A percentile compares a stretch with the other conserved stretches of the same genome.
Evolutionary conservation across 176 grass and related monocot species (phyloP).

Genomic region (Carex scoparia): DNA sequence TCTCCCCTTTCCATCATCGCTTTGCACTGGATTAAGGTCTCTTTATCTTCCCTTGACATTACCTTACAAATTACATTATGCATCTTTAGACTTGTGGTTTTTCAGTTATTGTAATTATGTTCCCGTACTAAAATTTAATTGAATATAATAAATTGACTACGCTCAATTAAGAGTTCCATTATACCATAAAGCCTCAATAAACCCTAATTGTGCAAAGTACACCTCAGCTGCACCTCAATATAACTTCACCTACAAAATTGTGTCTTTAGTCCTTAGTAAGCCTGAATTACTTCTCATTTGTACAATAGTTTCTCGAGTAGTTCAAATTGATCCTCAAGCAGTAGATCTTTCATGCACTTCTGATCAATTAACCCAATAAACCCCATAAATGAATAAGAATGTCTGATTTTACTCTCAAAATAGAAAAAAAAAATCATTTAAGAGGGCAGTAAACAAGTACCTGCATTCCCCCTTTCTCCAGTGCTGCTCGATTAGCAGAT

Average conservation of each 20-base stretch:
- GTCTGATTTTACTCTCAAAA: too few species aligned
- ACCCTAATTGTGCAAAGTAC: slow-evolving; percentile 4
- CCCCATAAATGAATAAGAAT: neutral
- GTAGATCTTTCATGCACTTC: too few species aligned
- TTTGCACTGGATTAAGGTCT: slow-evolving; percentile 62
- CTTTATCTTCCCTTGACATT: slow-evolving; percentile 58
- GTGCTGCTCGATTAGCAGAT: slow-evolving; percentile 46
- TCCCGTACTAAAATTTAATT: neutral
- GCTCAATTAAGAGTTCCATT: neutral
- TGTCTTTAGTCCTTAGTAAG: neutral
- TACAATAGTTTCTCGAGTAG: neutral
- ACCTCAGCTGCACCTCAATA: neutral
- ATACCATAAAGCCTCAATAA: neutral
- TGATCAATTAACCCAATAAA: neutral
- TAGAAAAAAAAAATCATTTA: neutral
- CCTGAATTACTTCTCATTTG: neutral
- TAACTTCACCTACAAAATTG: neutral
- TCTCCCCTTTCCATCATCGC: slow-evolving; percentile 78
- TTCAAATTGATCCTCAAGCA: neutral
- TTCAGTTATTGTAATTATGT: neutral
- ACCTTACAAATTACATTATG: slow-evolving; percentile 32
- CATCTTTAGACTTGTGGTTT: neutral
- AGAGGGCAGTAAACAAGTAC: neutral
- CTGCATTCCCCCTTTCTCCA: slow-evolving; percentile 93
- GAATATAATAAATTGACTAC: neutral